Evolutionary conservation across 1,284 basidiomycete genomes (phyloP).

Genomic region (Cystodermella granulosa): DNA sequence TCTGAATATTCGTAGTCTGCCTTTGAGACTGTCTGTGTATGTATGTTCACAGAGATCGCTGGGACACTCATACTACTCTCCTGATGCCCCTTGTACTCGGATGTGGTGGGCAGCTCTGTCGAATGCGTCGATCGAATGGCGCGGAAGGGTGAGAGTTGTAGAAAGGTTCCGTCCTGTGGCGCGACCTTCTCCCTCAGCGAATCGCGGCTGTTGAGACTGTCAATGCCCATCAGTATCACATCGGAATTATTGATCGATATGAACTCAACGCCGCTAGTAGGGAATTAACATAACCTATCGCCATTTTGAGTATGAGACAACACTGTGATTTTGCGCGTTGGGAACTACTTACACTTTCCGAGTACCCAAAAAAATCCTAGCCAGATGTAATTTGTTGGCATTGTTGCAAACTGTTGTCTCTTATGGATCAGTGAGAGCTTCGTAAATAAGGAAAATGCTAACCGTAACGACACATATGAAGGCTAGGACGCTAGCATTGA

Average conservation of each 20-base stretch:
- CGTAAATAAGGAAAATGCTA: slow-evolving; percentile 8
- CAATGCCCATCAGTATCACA: too few species aligned
- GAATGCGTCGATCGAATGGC: slow-evolving; percentile 20
- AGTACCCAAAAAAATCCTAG: slow-evolving; percentile 43
- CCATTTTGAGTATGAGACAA: slow-evolving; percentile 1
- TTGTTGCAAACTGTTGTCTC: slow-evolving; percentile 42
- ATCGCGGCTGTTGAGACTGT: slow-evolving; percentile 41
- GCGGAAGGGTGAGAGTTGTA: slow-evolving; percentile 32
- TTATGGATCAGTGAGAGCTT: too few species aligned
- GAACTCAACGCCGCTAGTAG: slow-evolving; percentile 37
- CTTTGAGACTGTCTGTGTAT: slow-evolving; percentile 32
- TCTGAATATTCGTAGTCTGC: slow-evolving; percentile 24
- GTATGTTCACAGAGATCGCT: slow-evolving; percentile 29
- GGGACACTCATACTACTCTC: slow-evolving; percentile 12
- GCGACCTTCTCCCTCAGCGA: slow-evolving; percentile 36
- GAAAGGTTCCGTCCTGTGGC: slow-evolving; percentile 30
- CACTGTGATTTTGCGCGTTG: slow-evolving; percentile 2
- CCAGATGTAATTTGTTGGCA: slow-evolving; percentile 42
- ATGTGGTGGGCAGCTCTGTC: slow-evolving; percentile 3
- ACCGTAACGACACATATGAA: slow-evolving; percentile 39
- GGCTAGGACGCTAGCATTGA: slow-evolving; percentile 32
- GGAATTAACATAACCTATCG: slow-evolving; percentile 42
- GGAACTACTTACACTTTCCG: slow-evolving; percentile 43
- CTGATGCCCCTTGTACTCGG: slow-evolving; percentile 8
- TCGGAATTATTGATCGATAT: too few species aligned